Conservation (phyloP, 1,284 basidiomycete species). For the Fomitopsis schrenkii region DNA sequence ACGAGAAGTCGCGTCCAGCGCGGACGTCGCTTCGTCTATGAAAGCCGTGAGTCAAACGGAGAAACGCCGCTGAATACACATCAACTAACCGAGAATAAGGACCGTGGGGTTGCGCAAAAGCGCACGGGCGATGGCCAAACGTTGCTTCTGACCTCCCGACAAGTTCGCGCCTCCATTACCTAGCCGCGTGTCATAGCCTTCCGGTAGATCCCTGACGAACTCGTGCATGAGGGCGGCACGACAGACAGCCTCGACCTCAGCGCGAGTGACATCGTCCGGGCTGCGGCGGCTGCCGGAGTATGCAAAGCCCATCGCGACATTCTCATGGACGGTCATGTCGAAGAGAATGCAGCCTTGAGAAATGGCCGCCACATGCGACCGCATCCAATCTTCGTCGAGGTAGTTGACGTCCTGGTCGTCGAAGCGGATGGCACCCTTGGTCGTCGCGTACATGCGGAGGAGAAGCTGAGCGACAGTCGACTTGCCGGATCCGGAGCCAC, state of each 20-base stretch:
- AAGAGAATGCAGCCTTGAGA: slow-evolving; percentile 79
- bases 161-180: slow-evolving; percentile 74
- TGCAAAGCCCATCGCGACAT: slow-evolving; percentile 78
- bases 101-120: slow-evolving; percentile 85
- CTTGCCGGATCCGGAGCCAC: slow-evolving; percentile 89
- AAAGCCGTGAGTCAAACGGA: too few relatives aligned
- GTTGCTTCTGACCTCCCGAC: slow-evolving; percentile 92
- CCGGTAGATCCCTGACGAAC: slow-evolving; percentile 78
- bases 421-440: slow-evolving; percentile 62
- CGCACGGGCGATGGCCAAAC: slow-evolving; percentile 89
- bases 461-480: slow-evolving; percentile 87
- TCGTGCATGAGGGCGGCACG: slow-evolving; percentile 86
- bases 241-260: slow-evolving; percentile 80
- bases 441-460: slow-evolving; percentile 72
- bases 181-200: slow-evolving; percentile 85
- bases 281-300: slow-evolving; percentile 40
- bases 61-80: not conserved
- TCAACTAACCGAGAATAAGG: slow-evolving; percentile 79
- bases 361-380: slow-evolving; percentile 74
- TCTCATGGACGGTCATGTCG: slow-evolving; percentile 84
- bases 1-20: slow-evolving; percentile 87
- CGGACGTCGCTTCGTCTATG: slow-evolving; percentile 93
- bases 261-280: slow-evolving; percentile 49
- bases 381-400: slow-evolving; percentile 75
- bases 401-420: slow-evolving; percentile 80